phyloP scores from a whole-genome alignment of 305 asterid genomes.

The Nicotiana rustica region DNA sequence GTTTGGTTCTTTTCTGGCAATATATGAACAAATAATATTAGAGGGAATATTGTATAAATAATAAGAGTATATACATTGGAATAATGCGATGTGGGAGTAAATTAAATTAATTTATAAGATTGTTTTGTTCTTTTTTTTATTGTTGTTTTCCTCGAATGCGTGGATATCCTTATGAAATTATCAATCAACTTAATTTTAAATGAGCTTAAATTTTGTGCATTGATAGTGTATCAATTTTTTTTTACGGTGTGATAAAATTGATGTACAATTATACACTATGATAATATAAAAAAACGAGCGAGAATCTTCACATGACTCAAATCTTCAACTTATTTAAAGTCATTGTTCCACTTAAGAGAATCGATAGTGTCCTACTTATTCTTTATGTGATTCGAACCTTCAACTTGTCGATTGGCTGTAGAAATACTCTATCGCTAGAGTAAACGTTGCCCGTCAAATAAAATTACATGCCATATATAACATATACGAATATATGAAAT shows the following conservation, averaged over 20 bases:
- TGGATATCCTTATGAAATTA: neutral
- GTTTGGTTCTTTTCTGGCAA: slow-evolving; percentile 35
- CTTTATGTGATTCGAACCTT: no score
- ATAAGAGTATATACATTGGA: slow-evolving; percentile 24
- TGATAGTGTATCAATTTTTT: neutral
- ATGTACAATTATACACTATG: neutral
- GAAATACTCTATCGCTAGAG: no score
- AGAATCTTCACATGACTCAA: no score
- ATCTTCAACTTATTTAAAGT: no score
- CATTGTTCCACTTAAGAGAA: no score
- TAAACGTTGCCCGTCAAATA: no score
- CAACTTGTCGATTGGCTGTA: no score
- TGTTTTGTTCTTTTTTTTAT: neutral
- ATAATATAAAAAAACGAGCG: no score
- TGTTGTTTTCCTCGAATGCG: no score
- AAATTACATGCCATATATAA: no score
- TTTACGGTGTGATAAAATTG: neutral
- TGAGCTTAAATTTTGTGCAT: neutral
- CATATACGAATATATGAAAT: no score
- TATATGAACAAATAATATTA: neutral
- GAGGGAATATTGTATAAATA: neutral
- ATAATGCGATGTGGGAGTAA: neutral
- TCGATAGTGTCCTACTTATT: no score
- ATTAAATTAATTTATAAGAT: neutral
- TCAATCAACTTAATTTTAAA: neutral